Base-by-base conservation (phyloP, 331 rosid species). In the Malus hybrid region DNA sequence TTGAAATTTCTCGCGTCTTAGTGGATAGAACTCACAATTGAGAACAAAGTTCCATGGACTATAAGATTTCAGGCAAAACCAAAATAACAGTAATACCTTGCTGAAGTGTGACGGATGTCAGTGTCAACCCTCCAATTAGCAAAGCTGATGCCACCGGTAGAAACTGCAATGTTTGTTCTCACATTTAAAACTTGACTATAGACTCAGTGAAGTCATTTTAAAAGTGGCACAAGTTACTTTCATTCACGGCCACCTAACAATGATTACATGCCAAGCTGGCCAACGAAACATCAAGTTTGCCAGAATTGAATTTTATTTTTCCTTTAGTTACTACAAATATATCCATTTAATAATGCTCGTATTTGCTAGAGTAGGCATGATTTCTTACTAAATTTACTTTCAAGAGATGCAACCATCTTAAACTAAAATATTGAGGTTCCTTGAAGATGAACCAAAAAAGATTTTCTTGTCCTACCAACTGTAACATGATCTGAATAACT, bases 71-170 rank as follows among this genome's bases (percentile, higher is more conserved):
- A 59, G 14, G 48, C 44, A 76, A 66, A 69, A 60, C 61, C 67
- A 59, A 62, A 54, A 6, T 36, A 29, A 70, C 7, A 20, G 71
- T 22, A 33, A 16, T 88, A 94, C 99, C 97, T 89, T 94, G 96
- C 14, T 92, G 97, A 76, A 89, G 76, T 54, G 96, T 86, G 80
- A 94, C 74, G 34, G 97, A 83, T 74, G 99, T 94, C 79, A 85
- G 66, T 5, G 97, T 92, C 84, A 94, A 86, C 62, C 99, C 97
- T 36, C 99, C 97, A 28, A 92, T 82, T 72, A 94, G 55, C 86
- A 94, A 83, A 74, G 91, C 99, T 20, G 99, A 92, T 67, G 99
- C 97, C 81, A 90, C 89, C 1, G 96, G 99, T 22, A 94, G 93
- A 82, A 86, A 90, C 97, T 42, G 46, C 46, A 42, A 42, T 10